Conservation (phyloP, 1,139 yeast species). For the Yamadazyma oceani region DNA sequence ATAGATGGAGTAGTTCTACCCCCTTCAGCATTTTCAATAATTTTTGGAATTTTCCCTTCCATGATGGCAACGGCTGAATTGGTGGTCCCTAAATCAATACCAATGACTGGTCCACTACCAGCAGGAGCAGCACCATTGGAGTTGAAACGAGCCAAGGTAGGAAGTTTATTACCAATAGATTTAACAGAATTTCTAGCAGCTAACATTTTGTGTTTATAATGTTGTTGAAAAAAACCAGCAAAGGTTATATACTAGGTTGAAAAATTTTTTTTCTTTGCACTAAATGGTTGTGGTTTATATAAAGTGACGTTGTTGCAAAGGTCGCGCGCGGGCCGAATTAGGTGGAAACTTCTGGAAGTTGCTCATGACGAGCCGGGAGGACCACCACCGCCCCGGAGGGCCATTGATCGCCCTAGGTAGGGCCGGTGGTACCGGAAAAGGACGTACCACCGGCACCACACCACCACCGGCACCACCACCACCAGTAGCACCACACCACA, state of each 20-base stretch:
- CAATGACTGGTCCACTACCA: conserved; percentile 81
- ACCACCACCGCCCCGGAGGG: too few relatives aligned
- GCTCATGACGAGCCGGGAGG: too few relatives aligned
- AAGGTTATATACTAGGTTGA: conserved; percentile 3
- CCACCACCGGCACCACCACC: background rate
- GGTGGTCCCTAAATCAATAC: conserved; percentile 99
- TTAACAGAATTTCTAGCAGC: conserved; percentile 46
- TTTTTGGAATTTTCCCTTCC: conserved; percentile 88
- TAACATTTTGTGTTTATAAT: conserved; percentile 29
- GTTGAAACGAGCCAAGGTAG: conserved; percentile 52
- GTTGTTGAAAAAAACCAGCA: conserved; percentile 8
- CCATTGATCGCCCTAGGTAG: background rate
- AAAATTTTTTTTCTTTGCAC: conserved; percentile 2
- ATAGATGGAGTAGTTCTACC: conserved; percentile 98
- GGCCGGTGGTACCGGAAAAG: too few relatives aligned
- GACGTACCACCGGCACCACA: too few relatives aligned
- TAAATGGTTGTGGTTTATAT: too few relatives aligned
- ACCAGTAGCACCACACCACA: background rate
- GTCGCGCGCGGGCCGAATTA: background rate
- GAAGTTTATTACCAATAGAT: conserved; percentile 45
- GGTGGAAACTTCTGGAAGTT: too few relatives aligned
- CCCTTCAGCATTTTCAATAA: conserved; percentile 98
- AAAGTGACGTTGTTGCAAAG: background rate
- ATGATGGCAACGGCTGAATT: conserved; percentile 98
- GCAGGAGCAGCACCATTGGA: conserved; percentile 48